Evolutionary conservation across 495 filamentous ascomycete species (phyloP).

Genomic region (Hypoxylon subgilvum): DNA sequence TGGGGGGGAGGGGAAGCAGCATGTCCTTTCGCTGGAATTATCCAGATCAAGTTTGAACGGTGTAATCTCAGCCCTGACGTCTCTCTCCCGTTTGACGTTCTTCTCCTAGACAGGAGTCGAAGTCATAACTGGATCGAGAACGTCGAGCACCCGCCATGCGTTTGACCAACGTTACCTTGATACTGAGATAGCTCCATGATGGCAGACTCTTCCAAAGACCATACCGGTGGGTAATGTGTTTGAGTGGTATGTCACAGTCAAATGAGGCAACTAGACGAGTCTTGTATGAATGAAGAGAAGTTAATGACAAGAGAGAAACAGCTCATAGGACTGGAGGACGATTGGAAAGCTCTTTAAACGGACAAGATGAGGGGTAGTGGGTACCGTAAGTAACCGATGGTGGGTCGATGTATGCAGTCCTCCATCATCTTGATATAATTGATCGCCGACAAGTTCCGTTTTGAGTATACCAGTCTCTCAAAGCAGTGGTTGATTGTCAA

Average conservation of each 20-base stretch:
- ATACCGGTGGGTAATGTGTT: constrained; percentile 22
- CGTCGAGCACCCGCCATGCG: constrained; percentile 67
- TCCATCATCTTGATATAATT: constrained; percentile 26
- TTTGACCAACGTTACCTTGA: constrained; percentile 44
- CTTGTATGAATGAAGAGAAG: background rate
- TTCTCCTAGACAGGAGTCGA: background rate
- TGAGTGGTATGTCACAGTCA: no score
- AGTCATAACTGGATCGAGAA: constrained; percentile 23
- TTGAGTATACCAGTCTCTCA: background rate
- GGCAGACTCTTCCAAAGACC: constrained; percentile 23
- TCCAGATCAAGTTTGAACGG: constrained; percentile 76
- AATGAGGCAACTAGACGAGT: background rate
- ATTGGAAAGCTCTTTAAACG: constrained; percentile 5
- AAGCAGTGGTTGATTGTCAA: background rate
- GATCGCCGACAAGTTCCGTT: constrained; percentile 6
- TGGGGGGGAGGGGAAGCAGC: constrained; percentile 62
- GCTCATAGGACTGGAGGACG: background rate
- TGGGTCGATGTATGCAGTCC: constrained; percentile 25
- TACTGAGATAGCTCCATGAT: constrained; percentile 40
- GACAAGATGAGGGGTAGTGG: constrained; percentile 24
- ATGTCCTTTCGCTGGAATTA: constrained; percentile 85
- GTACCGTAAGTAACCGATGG: constrained; percentile 3
- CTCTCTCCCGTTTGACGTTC: constrained; percentile 26
- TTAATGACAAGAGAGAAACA: background rate
- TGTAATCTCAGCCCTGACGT: constrained; percentile 39